Base-by-base conservation (phyloP, 805 yeast species). In the Pichia scutulata region DNA sequence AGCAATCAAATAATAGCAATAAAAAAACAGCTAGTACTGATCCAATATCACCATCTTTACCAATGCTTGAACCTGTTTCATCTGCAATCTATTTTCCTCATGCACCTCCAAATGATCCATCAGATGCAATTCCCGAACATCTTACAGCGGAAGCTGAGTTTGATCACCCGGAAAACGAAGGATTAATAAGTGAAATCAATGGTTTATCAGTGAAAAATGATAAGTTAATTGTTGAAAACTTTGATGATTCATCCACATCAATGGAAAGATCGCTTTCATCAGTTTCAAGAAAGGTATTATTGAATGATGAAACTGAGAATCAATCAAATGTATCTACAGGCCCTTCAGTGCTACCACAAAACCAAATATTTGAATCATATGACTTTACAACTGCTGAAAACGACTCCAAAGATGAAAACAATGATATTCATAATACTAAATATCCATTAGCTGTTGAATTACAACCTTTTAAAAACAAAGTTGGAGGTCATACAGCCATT, bases 401-500 rank as follows among this genome's bases (percentile, higher is more conserved):
- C 8, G 10, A n/a, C 3, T 5, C 7, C n/a, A 13, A 30, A 30
- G 23, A 33, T 12, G 26, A 26, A 6, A 21, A 23, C 30, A 9
- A 37, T 19, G 43, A 40, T 6, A 24, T 23, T 18, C 64, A 62
- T 10, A 66, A 66, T 10, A 65, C 69, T 7, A 69, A 72, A 40
- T 85, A 73, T 56, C 86, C 89, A 3, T 68, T 89, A 28, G 86
- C 96, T 1, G 96, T 90, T 1, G 97, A 92, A 64, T 69, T 92
- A 52, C 80, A 87, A 48, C 98, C 98, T 1, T 92, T 90, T 68
- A 82, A 84, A 50, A 89, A 93, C 63, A 89, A 87, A 62, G 98
- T 93, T 22, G 99, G 99, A 8, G 99, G 99, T 0, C 99, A 93
- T 64, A 92, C 97, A 0, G 97, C 97, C 1, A 89, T 93, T 36